Base-by-base conservation (phyloP, 371 early-diverging fungal species). In the Syncephalastrum monosporum region DNA sequence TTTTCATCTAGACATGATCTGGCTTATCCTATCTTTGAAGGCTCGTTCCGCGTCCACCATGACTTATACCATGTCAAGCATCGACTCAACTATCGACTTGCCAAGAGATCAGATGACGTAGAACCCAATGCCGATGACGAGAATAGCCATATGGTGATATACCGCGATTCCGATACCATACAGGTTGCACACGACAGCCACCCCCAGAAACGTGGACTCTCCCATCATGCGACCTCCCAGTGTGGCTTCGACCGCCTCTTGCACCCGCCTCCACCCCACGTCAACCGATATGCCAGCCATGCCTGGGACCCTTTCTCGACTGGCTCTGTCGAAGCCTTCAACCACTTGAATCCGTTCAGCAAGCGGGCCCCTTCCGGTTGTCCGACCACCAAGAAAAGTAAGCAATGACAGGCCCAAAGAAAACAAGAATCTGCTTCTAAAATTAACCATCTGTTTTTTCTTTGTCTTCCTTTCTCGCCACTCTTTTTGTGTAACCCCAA, bases 21-120 rank as follows among this genome's bases (percentile, higher is more conserved):
- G 1, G 60, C 63, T 16, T 68, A 74, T 65, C 75, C 86, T 0
- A 63, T 84, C 1, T 61, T 91, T 41, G 83, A 90, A 61, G 93
- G 91, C 1, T 68, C 84, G 19, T 91, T 91, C 60, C 71, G 60
- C 41, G 68, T 75, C 1, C 49, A 75, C 41, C 83, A 76, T 2
- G 89, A 88, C 53, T 78, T 82, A 0, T 82, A 82, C 56, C 84
- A 85, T 61, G 70, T 91, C 54, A 86, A 85, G 51, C 77, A 87
- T 19, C 76, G 69, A 3, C 61, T 68, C 4, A 75, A 80, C 16
- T 91, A 90, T 63, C 68, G 75, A 45, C 62, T 68, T n/a, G 75
- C 84, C 15, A 87, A 85, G 53, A 68, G 82, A 14, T 61, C 72
- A 0, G 83, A 78, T 24, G 93, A 91, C 64, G 86, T 86, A 19